Base-by-base conservation (phyloP, 768 basidiomycete genomes). In the Paxillus ammoniavirescens region DNA sequence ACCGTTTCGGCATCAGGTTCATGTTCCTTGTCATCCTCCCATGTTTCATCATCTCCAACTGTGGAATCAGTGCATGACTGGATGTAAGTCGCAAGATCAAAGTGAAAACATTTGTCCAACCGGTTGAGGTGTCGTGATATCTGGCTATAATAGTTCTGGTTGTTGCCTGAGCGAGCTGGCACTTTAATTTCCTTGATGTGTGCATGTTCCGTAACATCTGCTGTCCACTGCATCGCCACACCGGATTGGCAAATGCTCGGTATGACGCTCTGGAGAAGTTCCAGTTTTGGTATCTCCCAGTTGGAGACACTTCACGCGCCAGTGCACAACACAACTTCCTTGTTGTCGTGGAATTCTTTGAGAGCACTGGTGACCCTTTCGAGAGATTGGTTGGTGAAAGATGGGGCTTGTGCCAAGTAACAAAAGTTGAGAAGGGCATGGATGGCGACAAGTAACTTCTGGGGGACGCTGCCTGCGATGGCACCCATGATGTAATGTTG, bases 401-500 rank as follows among this genome's bases (percentile, higher is more conserved):
- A 45, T 1, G 51, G 65, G 1, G 65, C 55, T 60, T 78, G 75
- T 2, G 68, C 69, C 8, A 69, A 21, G 47, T 72, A 76, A 12
- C 63, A 58, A 50, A 77, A 77, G 46, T 77, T 71, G 4, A 71
- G 47, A 5, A 77, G 62, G 8, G 72, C 63, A 1, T 66, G 62
- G 23, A 78, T 49, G 3, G 72, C 67, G 17, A 52, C 50, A n/a
- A 76, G 53, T 45, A 75, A 71, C 0, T 42, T 15, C 3, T 28
- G 36, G 1, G 72, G 55, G 23, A 68, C 70, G 37, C 63, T 68
- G 33, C 66, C 70, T 26, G 72, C 72, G 42, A 75, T 67, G n/a
- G 72, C 49, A 3, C 64, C 38, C 17, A 78, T 48, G 10, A 77
- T 54, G 47, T 70, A 69, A 2, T 61, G 50, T 55, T 77, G 66